Base-by-base conservation (phyloP, 768 basidiomycete genomes). In the Amanita exitialis region DNA sequence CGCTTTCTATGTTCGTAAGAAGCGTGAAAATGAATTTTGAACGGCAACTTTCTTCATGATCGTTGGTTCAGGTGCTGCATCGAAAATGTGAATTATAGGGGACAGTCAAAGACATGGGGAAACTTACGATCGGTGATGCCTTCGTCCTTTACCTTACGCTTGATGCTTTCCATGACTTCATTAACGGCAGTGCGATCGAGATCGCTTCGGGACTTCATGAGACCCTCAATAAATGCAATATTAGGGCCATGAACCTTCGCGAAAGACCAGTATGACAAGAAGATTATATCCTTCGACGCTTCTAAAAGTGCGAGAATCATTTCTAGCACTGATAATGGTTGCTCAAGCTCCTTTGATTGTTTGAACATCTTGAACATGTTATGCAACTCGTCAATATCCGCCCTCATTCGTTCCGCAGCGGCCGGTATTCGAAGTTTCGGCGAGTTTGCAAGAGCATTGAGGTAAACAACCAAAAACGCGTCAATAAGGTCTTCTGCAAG, bases 241-340 rank as follows among this genome's bases (percentile, higher is more conserved):
- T 94, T 93, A 21, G 95, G 92, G 4, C 96, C 96, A 65, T 95
- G 87, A 20, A 86, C 82, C 61, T 90, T 90, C 15, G 93, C 94
- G 65, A 99, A 98, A 3, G 80, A 73, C 84, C 89, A 96, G 66
- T 87, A 96, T 9, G 93, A 93, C 49, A 98, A 69, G 73, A 95
- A 95, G 2, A 85, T 83, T 66, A 97, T 79, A 54, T 86, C 86
- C 69, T 86, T 86, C 37, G 86, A 89, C 1, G 94, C 90, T 53
- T 89, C 84, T 30, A 96, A 69, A 62, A 97, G 76, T 3, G 82
- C 74, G 20, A 91, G 71, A 35, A 92, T 78, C 73, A 84, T 73
- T 64, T 97, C 91, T 50, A 97, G 66, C 32, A 97, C 82, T 60
- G 91, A 87, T 56, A 99, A 91, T 56, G 82, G 78, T 30, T 69